phyloP scores from a whole-genome alignment of 2,329 filamentous ascomycete species.

The Paracoccidioides lutzii region DNA sequence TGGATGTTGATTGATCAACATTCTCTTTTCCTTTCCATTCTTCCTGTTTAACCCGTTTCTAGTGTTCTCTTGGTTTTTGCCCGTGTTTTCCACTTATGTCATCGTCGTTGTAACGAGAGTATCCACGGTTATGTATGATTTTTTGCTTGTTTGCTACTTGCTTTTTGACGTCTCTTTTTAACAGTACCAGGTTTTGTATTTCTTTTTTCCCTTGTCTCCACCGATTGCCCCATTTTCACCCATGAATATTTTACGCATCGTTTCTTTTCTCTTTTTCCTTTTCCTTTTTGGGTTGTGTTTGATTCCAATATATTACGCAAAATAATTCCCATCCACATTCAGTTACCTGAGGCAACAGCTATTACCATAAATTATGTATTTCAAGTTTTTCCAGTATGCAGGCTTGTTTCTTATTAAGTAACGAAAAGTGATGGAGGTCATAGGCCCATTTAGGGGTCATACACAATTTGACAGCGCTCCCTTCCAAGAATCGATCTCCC shows the following conservation, averaged over 20 bases:
- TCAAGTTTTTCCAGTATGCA: too few relatives aligned
- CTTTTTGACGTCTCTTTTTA: not conserved
- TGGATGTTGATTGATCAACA: not conserved
- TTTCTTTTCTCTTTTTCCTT: not conserved
- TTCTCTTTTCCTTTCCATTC: not conserved
- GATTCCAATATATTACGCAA: not conserved
- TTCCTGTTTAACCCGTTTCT: not conserved
- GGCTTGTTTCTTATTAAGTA: too few relatives aligned
- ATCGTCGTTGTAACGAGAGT: not conserved
- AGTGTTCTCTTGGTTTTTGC: not conserved
- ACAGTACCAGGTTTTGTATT: not conserved
- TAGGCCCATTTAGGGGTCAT: too few relatives aligned
- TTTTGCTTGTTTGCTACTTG: not conserved
- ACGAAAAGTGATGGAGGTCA: too few relatives aligned
- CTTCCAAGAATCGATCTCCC: too few relatives aligned
- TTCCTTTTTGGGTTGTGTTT: not conserved
- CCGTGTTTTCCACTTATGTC: not conserved
- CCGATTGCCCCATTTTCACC: too few relatives aligned
- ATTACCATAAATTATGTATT: too few relatives aligned
- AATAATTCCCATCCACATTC: not conserved
- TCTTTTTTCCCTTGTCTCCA: not conserved
- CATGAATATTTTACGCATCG: not conserved
- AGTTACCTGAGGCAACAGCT: too few relatives aligned
- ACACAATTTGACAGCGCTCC: too few relatives aligned
- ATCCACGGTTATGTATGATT: not conserved